These are phyloP conservation scores for Paraphaeosphaeria minitans DNA, from an alignment of 2,329 filamentous ascomycete species.

Conservation along the genomic window DNA sequence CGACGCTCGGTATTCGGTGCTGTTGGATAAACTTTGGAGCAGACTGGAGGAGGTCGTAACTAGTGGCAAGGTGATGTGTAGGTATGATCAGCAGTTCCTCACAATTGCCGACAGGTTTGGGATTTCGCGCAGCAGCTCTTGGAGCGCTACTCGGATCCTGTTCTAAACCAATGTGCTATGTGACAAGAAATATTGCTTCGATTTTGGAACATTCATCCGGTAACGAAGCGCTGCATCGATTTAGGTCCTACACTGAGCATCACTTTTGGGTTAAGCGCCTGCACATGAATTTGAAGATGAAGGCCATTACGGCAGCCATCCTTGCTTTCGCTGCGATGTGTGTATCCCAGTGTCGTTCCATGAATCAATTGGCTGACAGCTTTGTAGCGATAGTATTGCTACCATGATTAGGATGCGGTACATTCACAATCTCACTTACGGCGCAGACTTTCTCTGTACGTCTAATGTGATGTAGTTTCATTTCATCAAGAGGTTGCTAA, in stretches of 20 bases:
- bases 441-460: conserved; percentile 50
- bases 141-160: background rate
- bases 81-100: background rate
- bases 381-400: conserved; percentile 56
- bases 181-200: conserved; percentile 41
- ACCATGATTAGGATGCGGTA: conserved; percentile 55
- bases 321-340: conserved; percentile 54
- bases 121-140: background rate
- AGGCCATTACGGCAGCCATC: conserved; percentile 58
- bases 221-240: conserved; percentile 49
- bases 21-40: background rate
- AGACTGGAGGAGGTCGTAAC: background rate
- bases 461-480: background rate
- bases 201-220: conserved; percentile 56
- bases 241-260: conserved; percentile 57
- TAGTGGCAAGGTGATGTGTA: background rate
- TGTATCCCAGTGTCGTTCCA: conserved; percentile 1
- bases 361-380: background rate
- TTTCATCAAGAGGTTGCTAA: background rate
- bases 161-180: conserved; percentile 25
- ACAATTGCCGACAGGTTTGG: background rate
- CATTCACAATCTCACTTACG: conserved; percentile 44
- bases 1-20: background rate
- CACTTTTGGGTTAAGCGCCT: conserved; percentile 52
- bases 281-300: conserved; percentile 60